Conservation (phyloP, 1,284 basidiomycete genomes). For the Boletus smithii region DNA sequence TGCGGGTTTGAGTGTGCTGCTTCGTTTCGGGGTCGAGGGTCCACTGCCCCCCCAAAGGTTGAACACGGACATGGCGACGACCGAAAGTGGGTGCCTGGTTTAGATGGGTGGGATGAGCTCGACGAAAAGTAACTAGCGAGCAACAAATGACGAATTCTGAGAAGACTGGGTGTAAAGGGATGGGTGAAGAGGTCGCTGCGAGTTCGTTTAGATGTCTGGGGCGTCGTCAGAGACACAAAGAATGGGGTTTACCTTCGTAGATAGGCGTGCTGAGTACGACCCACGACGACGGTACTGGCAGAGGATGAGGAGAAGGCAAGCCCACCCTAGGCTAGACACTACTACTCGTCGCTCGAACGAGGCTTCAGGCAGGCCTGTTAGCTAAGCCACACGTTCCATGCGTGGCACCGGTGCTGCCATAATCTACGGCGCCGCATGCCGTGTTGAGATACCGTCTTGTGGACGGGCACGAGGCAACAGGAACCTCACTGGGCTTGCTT, state of each 20-base stretch:
- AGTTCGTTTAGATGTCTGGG: no score
- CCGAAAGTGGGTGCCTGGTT: background rate
- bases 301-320: background rate
- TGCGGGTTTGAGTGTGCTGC: slow-evolving; percentile 12
- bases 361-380: slow-evolving; percentile 20
- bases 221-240: no score
- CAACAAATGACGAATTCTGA: background rate
- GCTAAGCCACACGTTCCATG: slow-evolving; percentile 19
- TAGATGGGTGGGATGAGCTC: background rate
- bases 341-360: slow-evolving; percentile 1
- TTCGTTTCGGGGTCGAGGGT: slow-evolving; percentile 20
- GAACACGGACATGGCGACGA: slow-evolving; percentile 6
- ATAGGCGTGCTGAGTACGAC: no score
- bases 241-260: no score
- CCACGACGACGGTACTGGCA: no score
- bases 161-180: no score
- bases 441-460: no score
- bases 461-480: no score
- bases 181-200: no score
- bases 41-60: slow-evolving; percentile 7
- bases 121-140: background rate
- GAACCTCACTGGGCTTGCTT: no score
- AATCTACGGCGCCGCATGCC: no score
- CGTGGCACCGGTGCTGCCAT: slow-evolving; percentile 5
- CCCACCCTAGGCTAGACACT: background rate